phyloP scores from a whole-genome alignment of 768 basidiomycete genomes.

The Rhodotorula graminis region DNA sequence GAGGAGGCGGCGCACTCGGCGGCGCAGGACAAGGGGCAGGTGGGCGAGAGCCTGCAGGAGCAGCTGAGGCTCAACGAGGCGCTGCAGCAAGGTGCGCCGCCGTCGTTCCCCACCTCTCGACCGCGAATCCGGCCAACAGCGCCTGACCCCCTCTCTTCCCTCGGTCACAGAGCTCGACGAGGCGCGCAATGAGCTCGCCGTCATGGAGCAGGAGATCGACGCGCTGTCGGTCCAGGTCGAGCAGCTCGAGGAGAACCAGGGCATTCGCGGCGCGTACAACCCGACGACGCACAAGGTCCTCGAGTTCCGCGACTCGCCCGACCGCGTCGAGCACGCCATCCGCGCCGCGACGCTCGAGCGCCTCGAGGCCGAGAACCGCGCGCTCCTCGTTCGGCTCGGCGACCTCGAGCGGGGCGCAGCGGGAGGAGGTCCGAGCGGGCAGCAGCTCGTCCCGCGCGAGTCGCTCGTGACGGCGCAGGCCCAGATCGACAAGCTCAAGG shows the following conservation, averaged over 20 bases:
- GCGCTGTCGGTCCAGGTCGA: slow-evolving; percentile 38
- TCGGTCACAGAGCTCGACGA: slow-evolving; percentile 34
- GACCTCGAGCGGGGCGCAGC: slow-evolving; percentile 31
- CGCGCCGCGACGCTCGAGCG: slow-evolving; percentile 69
- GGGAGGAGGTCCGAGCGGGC: background rate
- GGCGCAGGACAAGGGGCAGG: background rate
- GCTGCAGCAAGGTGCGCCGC: slow-evolving; percentile 20
- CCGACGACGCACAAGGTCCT: slow-evolving; percentile 39
- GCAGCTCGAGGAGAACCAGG: slow-evolving; percentile 38
- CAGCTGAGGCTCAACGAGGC: slow-evolving; percentile 33
- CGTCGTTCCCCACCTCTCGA: no score
- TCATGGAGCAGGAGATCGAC: slow-evolving; percentile 37
- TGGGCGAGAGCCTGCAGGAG: slow-evolving; percentile 15
- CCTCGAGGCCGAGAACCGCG: slow-evolving; percentile 75
- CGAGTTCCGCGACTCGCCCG: slow-evolving; percentile 62
- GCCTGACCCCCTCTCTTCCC: no score
- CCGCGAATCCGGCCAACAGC: no score
- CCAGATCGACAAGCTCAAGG: slow-evolving; percentile 66
- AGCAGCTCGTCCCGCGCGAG: slow-evolving; percentile 34
- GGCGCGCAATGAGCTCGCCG: slow-evolving; percentile 19
- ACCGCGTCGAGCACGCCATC: slow-evolving; percentile 71
- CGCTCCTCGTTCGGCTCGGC: slow-evolving; percentile 61
- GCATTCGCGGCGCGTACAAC: slow-evolving; percentile 41
- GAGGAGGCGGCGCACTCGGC: slow-evolving; percentile 1
- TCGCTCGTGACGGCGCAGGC: slow-evolving; percentile 61